Evolutionary conservation across 1,284 basidiomycete species (phyloP).

Genomic region (Apiotrichum siamense): DNA sequence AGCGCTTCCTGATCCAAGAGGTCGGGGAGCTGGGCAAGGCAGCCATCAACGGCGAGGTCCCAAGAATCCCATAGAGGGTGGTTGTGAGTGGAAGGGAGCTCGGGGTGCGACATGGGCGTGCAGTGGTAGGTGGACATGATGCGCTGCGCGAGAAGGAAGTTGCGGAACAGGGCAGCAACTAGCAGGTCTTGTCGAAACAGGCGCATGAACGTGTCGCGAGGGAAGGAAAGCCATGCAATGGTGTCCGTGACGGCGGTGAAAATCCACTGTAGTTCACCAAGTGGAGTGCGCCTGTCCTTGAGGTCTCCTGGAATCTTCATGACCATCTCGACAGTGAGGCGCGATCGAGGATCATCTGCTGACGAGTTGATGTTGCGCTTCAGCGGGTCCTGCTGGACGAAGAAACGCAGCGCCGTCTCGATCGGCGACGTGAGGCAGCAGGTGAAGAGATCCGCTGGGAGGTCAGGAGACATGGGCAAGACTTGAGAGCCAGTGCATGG

Average conservation of each 20-base stretch:
- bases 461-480: constrained; percentile 89
- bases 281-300: constrained; percentile 89
- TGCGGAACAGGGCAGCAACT: constrained; percentile 92
- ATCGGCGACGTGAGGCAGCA: constrained; percentile 97
- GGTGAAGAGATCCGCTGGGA: constrained; percentile 95
- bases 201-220: constrained; percentile 85
- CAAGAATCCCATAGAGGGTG: constrained; percentile 95
- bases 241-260: constrained; percentile 99
- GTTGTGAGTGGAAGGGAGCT: constrained; percentile 87
- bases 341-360: constrained; percentile 40
- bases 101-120: constrained; percentile 88
- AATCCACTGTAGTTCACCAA: constrained; percentile 98
- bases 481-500: constrained; percentile 89
- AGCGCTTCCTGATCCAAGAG: constrained; percentile 60
- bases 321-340: constrained; percentile 80
- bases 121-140: constrained; percentile 99
- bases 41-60: constrained; percentile 97
- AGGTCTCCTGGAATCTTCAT: constrained; percentile 93
- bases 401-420: constrained; percentile 92
- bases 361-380: constrained; percentile 60
- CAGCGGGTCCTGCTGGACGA: constrained; percentile 79
- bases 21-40: constrained; percentile 83
- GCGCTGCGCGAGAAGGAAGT: constrained; percentile 92
- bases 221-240: constrained; percentile 97
- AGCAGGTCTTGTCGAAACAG: constrained; percentile 93